Evolutionary conservation across 2,329 filamentous ascomycete species (phyloP).

Genomic region (Xylariaceae sp.): DNA sequence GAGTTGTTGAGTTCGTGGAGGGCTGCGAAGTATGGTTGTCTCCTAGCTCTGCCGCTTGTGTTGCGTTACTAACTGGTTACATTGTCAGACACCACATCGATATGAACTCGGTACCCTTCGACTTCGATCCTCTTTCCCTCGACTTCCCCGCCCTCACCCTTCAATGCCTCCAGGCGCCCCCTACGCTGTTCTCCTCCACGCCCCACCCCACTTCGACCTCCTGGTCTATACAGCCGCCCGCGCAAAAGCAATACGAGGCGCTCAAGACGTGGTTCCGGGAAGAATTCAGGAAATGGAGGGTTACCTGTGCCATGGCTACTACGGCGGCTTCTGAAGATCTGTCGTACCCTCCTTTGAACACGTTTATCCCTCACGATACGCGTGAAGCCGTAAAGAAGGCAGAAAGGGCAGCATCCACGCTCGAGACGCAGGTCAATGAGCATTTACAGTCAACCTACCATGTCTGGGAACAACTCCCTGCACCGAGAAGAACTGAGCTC

Average conservation of each 20-base stretch:
- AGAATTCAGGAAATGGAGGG: constrained; percentile 68
- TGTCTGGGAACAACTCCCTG: constrained; percentile 71
- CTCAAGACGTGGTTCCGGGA: constrained; percentile 68
- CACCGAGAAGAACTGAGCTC: constrained; percentile 58
- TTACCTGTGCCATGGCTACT: constrained; percentile 53
- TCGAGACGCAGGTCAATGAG: constrained; percentile 70
- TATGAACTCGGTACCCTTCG: constrained; percentile 61
- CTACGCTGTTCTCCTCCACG: constrained; percentile 79
- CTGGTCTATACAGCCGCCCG: constrained; percentile 80
- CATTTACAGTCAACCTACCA: constrained; percentile 78
- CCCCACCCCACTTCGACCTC: constrained; percentile 78
- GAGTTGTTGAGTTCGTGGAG: constrained; percentile 81
- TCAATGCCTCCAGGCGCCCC: constrained; percentile 77
- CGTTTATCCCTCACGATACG: constrained; percentile 45
- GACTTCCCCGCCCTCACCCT: constrained; percentile 86
- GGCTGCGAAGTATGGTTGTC: constrained; percentile 67
- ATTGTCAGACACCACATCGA: constrained; percentile 56
- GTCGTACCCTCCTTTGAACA: constrained; percentile 48
- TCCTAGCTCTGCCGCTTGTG: not conserved
- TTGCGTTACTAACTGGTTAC: constrained; percentile 18
- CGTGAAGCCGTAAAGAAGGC: constrained; percentile 52
- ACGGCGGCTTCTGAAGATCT: constrained; percentile 55
- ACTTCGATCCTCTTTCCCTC: constrained; percentile 83
- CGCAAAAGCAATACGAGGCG: constrained; percentile 72
- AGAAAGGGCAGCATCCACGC: constrained; percentile 55